Conservation (phyloP, 2,329 filamentous ascomycete species). For the Hypocreales sp. region DNA sequence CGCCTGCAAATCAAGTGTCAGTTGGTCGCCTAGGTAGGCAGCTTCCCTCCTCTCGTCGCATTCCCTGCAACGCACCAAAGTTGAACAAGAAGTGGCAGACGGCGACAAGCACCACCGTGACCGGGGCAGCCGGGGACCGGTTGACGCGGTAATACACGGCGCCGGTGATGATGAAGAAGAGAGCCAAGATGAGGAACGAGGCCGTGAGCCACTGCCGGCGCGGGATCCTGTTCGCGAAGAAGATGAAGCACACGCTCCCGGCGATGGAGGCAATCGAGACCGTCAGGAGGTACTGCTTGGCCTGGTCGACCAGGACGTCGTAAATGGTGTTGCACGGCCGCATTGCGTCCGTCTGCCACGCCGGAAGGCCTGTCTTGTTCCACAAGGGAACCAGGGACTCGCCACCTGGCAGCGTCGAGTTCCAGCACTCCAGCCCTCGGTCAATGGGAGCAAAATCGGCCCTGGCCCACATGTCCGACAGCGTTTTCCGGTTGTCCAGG, state of each 20-base stretch:
- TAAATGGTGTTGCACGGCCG: conserved; percentile 36
- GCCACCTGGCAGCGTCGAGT: conserved; percentile 24
- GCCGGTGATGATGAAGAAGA: conserved; percentile 32
- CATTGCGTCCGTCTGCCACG: conserved; percentile 33
- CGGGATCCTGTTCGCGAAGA: conserved; percentile 29
- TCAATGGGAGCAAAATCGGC: conserved; percentile 16
- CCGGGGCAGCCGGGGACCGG: conserved; percentile 22
- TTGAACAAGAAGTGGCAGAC: conserved; percentile 40
- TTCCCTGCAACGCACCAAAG: conserved; percentile 25
- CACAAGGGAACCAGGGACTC: conserved; percentile 27
- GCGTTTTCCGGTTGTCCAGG: conserved; percentile 24
- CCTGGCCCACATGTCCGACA: conserved; percentile 23
- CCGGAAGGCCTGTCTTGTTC: conserved; percentile 21
- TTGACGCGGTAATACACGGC: conserved; percentile 33
- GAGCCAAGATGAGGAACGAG: conserved; percentile 29
- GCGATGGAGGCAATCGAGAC: conserved; percentile 35
- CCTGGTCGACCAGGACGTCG: conserved; percentile 32
- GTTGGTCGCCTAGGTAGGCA: too few relatives aligned
- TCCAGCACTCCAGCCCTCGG: conserved; percentile 27
- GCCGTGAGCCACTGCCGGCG: conserved; percentile 32
- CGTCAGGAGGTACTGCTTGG: conserved; percentile 35
- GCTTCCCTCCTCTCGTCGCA: too few relatives aligned
- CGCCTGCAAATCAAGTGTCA: too few relatives aligned
- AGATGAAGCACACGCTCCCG: conserved; percentile 31
- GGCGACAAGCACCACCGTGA: conserved; percentile 33